phyloP scores from a whole-genome alignment of 495 filamentous ascomycete species.

The Collariella sp. region DNA sequence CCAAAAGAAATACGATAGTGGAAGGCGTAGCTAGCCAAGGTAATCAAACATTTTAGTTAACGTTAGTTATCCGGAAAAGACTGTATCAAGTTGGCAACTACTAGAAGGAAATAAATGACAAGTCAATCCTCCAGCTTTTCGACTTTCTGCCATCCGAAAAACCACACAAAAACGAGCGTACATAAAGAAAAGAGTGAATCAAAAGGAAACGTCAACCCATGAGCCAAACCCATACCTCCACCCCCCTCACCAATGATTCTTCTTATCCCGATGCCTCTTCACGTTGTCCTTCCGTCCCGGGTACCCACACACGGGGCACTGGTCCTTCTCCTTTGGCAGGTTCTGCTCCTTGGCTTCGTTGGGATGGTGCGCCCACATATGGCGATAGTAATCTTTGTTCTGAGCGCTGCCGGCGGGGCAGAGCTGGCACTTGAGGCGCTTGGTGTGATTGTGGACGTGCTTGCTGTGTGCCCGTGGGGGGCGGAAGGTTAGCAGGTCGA shows the following conservation, averaged over 20 bases:
- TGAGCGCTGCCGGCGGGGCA: slow-evolving; percentile 5
- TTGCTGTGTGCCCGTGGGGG: slow-evolving; percentile 4
- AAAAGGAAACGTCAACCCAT: too few species aligned
- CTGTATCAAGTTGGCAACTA: too few species aligned
- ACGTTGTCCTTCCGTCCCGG: slow-evolving; percentile 14
- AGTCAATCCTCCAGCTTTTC: too few species aligned
- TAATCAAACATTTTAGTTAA: too few species aligned
- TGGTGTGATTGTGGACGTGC: slow-evolving; percentile 14
- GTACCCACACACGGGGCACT: slow-evolving; percentile 11
- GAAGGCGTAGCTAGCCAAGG: too few species aligned
- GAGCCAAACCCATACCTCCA: neutral
- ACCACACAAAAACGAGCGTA: too few species aligned
- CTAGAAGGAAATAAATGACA: too few species aligned
- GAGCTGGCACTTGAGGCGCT: slow-evolving; percentile 22
- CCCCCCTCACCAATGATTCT: neutral
- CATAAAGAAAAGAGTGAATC: too few species aligned
- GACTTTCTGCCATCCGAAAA: too few species aligned
- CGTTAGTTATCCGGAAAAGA: too few species aligned
- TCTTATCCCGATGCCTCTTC: slow-evolving; percentile 4
- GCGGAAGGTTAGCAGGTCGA: neutral
- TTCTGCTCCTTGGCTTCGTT: neutral
- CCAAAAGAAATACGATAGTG: too few species aligned
- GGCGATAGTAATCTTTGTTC: slow-evolving; percentile 12
- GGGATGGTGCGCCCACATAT: slow-evolving; percentile 15
- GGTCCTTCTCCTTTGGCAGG: neutral